These are phyloP conservation scores for Metschnikowia arizonensis DNA, from an alignment of 805 yeast genomes.

Conservation along the genomic window DNA sequence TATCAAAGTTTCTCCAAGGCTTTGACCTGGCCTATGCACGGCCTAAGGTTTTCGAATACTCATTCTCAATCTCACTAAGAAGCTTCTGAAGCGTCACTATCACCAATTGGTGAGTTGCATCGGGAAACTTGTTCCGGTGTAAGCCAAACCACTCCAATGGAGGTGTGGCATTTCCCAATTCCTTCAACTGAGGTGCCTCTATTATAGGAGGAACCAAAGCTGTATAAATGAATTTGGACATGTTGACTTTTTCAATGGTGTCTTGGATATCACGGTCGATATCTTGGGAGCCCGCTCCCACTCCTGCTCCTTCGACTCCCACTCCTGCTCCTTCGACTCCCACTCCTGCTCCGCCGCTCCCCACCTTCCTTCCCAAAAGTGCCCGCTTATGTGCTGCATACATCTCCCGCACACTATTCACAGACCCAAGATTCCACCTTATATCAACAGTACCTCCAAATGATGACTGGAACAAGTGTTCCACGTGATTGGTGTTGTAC, in stretches of 20 bases:
- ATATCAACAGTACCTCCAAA: conserved; percentile 91
- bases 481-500: conserved; percentile 49
- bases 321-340: neutral
- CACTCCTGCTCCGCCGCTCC: neutral
- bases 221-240: conserved; percentile 48
- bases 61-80: conserved; percentile 61
- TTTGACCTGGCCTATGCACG: too few species aligned
- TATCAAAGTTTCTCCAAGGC: too few species aligned
- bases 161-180: conserved; percentile 95
- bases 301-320: neutral
- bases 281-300: conserved; percentile 6
- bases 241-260: conserved; percentile 34
- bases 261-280: conserved; percentile 37
- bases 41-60: conserved; percentile 49
- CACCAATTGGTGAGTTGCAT: conserved; percentile 75
- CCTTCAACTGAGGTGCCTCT: conserved; percentile 84
- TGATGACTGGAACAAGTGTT: conserved; percentile 62
- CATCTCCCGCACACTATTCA: conserved; percentile 88
- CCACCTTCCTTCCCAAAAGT: conserved; percentile 48
- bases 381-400: conserved; percentile 81
- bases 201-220: conserved; percentile 75
- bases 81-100: conserved; percentile 71
- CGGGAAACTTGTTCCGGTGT: conserved; percentile 81
- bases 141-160: conserved; percentile 98
- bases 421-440: conserved; percentile 90